These are phyloP conservation scores for Bryoglossum gracile DNA, from an alignment of 495 filamentous ascomycete genomes.

Conservation along the genomic window DNA sequence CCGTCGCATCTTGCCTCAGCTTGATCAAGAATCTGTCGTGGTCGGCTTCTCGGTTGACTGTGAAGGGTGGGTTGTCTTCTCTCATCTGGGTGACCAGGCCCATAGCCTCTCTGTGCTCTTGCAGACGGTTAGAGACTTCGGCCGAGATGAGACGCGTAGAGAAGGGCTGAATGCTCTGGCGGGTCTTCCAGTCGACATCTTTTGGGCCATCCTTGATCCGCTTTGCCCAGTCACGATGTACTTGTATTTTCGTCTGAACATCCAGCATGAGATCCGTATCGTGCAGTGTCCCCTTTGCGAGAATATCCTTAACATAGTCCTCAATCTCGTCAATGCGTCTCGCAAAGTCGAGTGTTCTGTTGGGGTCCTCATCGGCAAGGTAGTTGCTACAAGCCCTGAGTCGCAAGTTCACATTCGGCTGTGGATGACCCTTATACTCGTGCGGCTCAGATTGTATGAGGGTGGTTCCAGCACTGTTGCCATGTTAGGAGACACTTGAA, in stretches of 20 bases:
- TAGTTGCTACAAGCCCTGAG: constrained; percentile 15
- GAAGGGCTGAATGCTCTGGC: background rate
- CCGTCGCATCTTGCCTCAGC: constrained; percentile 1
- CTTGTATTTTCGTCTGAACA: constrained; percentile 19
- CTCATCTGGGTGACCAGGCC: constrained; percentile 14
- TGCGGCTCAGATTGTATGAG: no score
- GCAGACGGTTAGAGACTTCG: background rate
- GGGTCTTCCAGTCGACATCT: background rate
- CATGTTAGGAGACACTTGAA: no score
- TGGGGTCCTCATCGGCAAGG: constrained; percentile 23
- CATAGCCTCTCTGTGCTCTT: background rate
- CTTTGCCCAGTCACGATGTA: constrained; percentile 18
- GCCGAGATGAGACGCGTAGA: constrained; percentile 12
- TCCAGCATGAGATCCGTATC: constrained; percentile 15
- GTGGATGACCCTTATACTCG: constrained; percentile 15
- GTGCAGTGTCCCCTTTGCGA: background rate
- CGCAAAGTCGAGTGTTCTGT: constrained; percentile 10
- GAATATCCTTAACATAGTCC: constrained; percentile 11
- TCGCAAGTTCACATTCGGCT: constrained; percentile 18
- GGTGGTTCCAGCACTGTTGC: no score
- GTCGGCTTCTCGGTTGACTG: constrained; percentile 8
- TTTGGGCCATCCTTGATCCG: background rate
- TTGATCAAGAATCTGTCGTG: constrained; percentile 12
- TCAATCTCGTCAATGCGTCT: constrained; percentile 12
- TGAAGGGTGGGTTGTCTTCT: constrained; percentile 19